Conservation (phyloP, 2,329 filamentous ascomycete genomes). For the Fusarium sp. region DNA sequence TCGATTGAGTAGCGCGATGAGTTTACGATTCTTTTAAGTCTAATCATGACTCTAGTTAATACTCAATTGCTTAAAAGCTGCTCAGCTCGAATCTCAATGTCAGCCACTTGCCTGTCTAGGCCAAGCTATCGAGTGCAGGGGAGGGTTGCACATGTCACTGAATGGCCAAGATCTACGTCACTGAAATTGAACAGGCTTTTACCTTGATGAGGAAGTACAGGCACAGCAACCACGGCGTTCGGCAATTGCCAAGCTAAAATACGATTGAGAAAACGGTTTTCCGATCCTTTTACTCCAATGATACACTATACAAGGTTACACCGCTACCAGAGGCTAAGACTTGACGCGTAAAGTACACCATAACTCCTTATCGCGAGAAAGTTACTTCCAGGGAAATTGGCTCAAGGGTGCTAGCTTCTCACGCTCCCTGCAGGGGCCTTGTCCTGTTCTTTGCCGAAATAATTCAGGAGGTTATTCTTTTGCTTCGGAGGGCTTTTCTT, state of each 20-base stretch:
- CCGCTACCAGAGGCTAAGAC: neutral
- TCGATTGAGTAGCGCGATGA: neutral
- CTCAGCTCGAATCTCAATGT: neutral
- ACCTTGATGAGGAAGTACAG: constrained; percentile 2
- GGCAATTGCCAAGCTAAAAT: constrained; percentile 1
- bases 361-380: neutral
- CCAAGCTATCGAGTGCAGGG: constrained; percentile 2
- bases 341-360: neutral
- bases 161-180: constrained; percentile 19
- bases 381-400: constrained; percentile 8
- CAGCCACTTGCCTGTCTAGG: constrained; percentile 17
- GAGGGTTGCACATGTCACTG: constrained; percentile 12
- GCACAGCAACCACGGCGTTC: neutral
- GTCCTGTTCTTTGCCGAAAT: constrained; percentile 57
- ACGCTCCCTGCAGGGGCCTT: neutral
- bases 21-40: neutral
- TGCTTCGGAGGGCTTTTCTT: constrained; percentile 51
- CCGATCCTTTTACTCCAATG: neutral
- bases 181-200: neutral
- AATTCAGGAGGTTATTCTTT: constrained; percentile 66
- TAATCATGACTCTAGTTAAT: constrained; percentile 1
- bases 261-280: neutral
- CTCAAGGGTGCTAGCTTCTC: neutral
- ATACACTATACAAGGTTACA: neutral
- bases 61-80: neutral